Evolutionary conservation across 305 asterid species (phyloP).

Genomic region (Fraxinus xanthoxyloides): DNA sequence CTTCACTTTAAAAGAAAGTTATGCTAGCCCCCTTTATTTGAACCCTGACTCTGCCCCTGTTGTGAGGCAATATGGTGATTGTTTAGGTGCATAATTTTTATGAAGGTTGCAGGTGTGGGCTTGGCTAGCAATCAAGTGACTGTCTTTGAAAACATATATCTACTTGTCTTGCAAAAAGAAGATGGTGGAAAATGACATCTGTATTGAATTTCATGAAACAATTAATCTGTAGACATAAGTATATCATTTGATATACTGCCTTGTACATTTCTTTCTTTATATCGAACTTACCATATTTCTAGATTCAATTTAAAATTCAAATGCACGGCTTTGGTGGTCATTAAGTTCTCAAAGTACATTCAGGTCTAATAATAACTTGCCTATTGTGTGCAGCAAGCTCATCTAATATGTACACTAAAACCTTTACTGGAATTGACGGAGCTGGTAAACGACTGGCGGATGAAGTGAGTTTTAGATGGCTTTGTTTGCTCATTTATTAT

Average conservation of each 20-base stretch:
- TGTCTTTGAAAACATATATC: not conserved
- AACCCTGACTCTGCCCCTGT: not conserved
- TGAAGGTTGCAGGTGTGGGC: not conserved
- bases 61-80: not conserved
- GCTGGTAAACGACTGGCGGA: conserved; percentile 95
- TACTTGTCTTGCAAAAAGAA: not conserved
- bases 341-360: not conserved
- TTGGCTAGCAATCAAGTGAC: not conserved
- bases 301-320: not conserved
- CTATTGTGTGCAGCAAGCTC: conserved; percentile 73
- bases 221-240: not conserved
- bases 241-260: not conserved
- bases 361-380: conserved; percentile 20
- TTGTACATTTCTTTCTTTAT: not conserved
- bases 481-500: conserved; percentile 7
- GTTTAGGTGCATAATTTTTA: not conserved
- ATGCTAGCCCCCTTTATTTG: not conserved
- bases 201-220: not conserved
- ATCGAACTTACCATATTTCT: not conserved
- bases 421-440: conserved; percentile 88
- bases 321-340: not conserved
- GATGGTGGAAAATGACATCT: not conserved
- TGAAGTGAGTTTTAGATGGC: conserved; percentile 63
- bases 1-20: not conserved
- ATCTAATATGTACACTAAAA: conserved; percentile 79